Base-by-base conservation (phyloP, 2,329 filamentous ascomycete species). In the Exophiala oligosperma region DNA sequence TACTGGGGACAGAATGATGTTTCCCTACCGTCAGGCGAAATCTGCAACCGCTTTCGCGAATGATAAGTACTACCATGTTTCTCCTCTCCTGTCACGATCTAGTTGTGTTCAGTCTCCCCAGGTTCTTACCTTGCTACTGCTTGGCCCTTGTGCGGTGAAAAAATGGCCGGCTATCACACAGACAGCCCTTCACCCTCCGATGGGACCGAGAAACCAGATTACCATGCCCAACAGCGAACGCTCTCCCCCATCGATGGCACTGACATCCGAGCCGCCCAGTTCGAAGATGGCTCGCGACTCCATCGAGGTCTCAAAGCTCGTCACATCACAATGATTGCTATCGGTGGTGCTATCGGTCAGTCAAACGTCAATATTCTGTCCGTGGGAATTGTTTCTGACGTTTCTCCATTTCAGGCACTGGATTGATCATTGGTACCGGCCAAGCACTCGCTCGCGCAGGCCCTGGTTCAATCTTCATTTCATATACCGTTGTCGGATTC, bases 381-480 rank as follows among this genome's bases (percentile, higher is more conserved):
- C 29, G n/a, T 12, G 14, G 23, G 23, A 8, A 29, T 28, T 23
- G 26, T 12, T 35, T 37, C 24, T 41, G 12, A 21, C 2, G 28
- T 29, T 26, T 29, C 3, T n/a, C 6, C n/a, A 21, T 9, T 17
- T 14, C 28, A 60, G 57, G 57, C 50, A 76, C 74, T 28, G 74
- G 74, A 52, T 63, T 76, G 44, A 73, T 77, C 59, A 74, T 97
- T 41, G 89, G 90, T 28, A 93, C 90, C 0, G 91, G 90, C 53
- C 79, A 78, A 57, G 86, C 90, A 12, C 77, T 95, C 71, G 62
- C 62, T 49, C 73, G 73, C 63, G 75, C 73, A 11, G 74, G 74
- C 66, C 76, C 76, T 21, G 76, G 68, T 12, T 67, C 75, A 2
- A 72, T 78, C 38, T 67, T 78, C 29, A 77, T 78, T 46, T 74